Conservation (phyloP, 2,329 filamentous ascomycete species). For the Colletotrichum sp. region DNA sequence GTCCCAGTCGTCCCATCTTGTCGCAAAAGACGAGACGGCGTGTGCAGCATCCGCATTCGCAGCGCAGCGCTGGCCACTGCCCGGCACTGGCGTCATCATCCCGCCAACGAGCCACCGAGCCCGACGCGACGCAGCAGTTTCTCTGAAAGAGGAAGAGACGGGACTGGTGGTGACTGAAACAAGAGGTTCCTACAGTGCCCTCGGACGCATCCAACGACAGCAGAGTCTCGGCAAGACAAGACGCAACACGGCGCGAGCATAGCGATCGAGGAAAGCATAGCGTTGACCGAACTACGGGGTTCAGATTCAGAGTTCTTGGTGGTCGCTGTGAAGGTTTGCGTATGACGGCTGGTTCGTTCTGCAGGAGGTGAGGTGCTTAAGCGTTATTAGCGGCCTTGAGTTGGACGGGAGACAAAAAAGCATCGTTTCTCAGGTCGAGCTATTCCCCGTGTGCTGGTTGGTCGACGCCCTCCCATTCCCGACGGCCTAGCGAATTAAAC, state of each 20-base stretch:
- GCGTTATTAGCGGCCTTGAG: not conserved
- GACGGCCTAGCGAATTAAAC: not conserved
- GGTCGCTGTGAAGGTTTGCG: not conserved
- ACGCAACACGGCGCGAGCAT: not conserved
- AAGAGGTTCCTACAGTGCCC: not conserved
- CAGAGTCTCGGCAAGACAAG: constrained; percentile 6
- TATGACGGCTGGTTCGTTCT: not conserved
- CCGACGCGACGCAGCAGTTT: not conserved
- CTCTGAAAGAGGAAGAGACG: not conserved
- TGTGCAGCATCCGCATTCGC: constrained; percentile 8
- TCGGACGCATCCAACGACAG: constrained; percentile 10
- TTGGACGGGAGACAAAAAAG: not conserved
- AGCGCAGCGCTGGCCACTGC: constrained; percentile 6
- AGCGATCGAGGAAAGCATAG: constrained; percentile 3
- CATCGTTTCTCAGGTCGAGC: constrained; percentile 4
- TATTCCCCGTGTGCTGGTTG: constrained; percentile 8
- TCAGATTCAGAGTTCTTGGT: not conserved
- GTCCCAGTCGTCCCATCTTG: constrained; percentile 3
- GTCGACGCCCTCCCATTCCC: not conserved
- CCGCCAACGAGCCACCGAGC: not conserved
- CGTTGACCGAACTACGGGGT: constrained; percentile 12
- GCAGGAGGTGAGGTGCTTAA: not conserved
- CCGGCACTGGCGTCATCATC: not conserved
- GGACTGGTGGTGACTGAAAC: constrained; percentile 7
- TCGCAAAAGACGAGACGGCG: constrained; percentile 12